These are phyloP conservation scores for Chlamydomonas schloesseri DNA, from an alignment of 139 green algal species.

Conservation along the genomic window DNA sequence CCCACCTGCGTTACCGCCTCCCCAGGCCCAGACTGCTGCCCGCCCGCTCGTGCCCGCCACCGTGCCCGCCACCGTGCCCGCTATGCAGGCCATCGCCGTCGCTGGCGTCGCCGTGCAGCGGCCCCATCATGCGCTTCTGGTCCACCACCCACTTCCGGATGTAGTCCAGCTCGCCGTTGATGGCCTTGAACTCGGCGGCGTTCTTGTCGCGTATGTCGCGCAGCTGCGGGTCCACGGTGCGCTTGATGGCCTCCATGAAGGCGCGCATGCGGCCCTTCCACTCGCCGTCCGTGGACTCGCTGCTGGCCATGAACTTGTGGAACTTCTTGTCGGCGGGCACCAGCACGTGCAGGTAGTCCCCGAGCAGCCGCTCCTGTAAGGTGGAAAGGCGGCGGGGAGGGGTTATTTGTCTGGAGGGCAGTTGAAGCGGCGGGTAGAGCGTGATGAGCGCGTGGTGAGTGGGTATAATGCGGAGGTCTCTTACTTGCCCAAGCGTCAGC, in stretches of 20 bases:
- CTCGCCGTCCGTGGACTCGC: conserved; percentile 23
- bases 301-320: conserved; percentile 43
- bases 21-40: too few relatives aligned
- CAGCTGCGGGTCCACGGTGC: conserved; percentile 29
- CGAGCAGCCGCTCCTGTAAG: conserved; percentile 18
- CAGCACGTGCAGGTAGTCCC: conserved; percentile 41
- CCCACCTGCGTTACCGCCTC: too few relatives aligned
- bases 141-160: conserved; percentile 8
- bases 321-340: conserved; percentile 37
- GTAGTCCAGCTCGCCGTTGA: conserved; percentile 1
- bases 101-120: not conserved
- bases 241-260: conserved; percentile 18
- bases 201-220: not conserved
- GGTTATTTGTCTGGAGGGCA: too few relatives aligned
- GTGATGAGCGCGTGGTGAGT: too few relatives aligned
- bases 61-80: too few relatives aligned
- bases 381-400: too few relatives aligned
- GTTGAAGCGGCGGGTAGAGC: too few relatives aligned
- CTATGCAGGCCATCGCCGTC: not conserved
- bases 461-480: too few relatives aligned
- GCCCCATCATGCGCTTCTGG: conserved; percentile 9
- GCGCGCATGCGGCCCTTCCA: conserved; percentile 47
- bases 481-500: too few relatives aligned
- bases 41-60: too few relatives aligned
- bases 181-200: not conserved